Base-by-base conservation (phyloP, 768 basidiomycete genomes). In the Boletus pseudo-olivaceus region DNA sequence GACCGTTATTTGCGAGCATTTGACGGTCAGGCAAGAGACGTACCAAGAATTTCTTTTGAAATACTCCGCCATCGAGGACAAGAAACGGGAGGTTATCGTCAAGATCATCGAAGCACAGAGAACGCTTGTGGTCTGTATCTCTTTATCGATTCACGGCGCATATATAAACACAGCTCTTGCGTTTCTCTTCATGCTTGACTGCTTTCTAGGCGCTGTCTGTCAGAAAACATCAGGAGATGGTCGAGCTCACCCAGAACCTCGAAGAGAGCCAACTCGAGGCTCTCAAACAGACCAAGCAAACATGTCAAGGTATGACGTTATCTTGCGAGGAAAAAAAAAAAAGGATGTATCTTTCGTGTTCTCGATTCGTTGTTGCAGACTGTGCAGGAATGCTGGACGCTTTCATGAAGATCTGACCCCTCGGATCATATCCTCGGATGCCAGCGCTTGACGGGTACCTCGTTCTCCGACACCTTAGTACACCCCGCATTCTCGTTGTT, bases 1-100 rank as follows among this genome's bases (percentile, higher is more conserved):
- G 54, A 55, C 33, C 17, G 40, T 38, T 32, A 37, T 47, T 34
- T 43, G 30, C 48, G 20, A 32, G 20, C 42, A n/a, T 48, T 19
- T 23, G 26, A 51, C 26, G 44, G 34, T 38, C 32, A 70, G 69
- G 54, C 66, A 72, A 7, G 39, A 37, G 14, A 33, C 42, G 5
- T 68, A 70, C 35, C 63, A 70, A 26, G 63, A 62, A 1, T 72
- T 68, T 32, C 49, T 72, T 2, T 17, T 29, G 17, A 51, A 63
- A 38, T 63, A 71, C 7, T 57, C 62, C 4, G 51, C 41, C 5
- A 39, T 63, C 14, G 69, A 70, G 38, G 66, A 72, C 41, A 62
- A 59, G 61, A 58, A 61, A 32, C 70, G 68, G 7, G 65, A 60
- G 4, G 61, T 72, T 5, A 27, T 62, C 11, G 59, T 60, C 46